phyloP scores from a whole-genome alignment of 2,329 filamentous ascomycete genomes.

The Hypoxylon sp. region DNA sequence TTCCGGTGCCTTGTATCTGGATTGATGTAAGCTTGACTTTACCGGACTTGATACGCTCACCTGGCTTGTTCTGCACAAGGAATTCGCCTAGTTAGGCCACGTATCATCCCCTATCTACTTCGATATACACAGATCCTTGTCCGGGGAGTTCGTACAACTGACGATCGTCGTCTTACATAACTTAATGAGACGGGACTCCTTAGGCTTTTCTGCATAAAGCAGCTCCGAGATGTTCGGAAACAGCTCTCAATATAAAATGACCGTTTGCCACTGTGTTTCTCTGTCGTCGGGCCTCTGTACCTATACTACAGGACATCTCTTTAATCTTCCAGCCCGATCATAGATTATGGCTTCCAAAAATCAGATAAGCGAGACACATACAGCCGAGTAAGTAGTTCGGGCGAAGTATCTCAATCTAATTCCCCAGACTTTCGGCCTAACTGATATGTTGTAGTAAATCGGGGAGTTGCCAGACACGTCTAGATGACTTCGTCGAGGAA shows the following conservation, averaged over 20 bases:
- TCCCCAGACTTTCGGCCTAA: neutral
- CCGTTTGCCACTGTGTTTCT: neutral
- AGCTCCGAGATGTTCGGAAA: neutral
- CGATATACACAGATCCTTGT: neutral
- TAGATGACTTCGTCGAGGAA: conserved; percentile 31
- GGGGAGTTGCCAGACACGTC: neutral
- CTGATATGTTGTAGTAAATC: neutral
- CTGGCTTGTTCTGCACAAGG: neutral
- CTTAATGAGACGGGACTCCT: neutral
- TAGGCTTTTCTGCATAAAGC: neutral
- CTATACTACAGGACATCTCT: neutral
- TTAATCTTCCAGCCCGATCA: neutral
- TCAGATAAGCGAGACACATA: neutral
- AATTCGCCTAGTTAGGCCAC: neutral
- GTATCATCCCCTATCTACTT: neutral
- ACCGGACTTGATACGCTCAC: neutral
- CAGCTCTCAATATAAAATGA: neutral
- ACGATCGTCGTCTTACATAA: neutral
- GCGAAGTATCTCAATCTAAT: neutral
- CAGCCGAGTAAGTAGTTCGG: conserved; percentile 3
- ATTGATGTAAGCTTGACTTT: neutral
- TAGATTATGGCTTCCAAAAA: conserved; percentile 13
- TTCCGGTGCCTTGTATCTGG: neutral
- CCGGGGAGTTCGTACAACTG: neutral
- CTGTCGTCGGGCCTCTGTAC: neutral